phyloP scores from a whole-genome alignment of 352 stramenopile species.

The Salisapilia sapeloensis region DNA sequence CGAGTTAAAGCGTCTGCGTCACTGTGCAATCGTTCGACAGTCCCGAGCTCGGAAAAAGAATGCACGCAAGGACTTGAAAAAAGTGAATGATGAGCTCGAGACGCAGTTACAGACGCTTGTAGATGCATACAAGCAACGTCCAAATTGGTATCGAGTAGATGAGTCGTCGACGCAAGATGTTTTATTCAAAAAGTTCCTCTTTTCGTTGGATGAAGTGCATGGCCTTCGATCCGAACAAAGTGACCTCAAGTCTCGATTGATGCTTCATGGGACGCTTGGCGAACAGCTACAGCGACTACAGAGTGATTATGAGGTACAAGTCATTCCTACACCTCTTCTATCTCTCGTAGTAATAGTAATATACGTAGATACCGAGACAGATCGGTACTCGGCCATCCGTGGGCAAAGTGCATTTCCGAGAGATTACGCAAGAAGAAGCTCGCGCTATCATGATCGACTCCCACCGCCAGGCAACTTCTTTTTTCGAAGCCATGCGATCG shows the following conservation, averaged over 20 bases:
- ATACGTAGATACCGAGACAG: constrained; percentile 14
- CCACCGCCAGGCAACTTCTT: constrained; percentile 43
- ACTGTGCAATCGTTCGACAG: constrained; percentile 65
- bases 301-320: constrained; percentile 22
- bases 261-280: constrained; percentile 39
- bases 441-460: constrained; percentile 56
- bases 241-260: constrained; percentile 29
- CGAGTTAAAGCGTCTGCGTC: constrained; percentile 56
- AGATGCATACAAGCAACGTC: not conserved
- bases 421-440: constrained; percentile 21
- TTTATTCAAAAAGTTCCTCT: constrained; percentile 42
- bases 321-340: not conserved
- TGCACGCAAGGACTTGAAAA: constrained; percentile 30
- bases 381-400: constrained; percentile 16
- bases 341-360: not conserved
- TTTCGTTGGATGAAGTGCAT: constrained; percentile 60
- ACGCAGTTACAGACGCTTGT: constrained; percentile 15
- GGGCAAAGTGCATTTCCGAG: constrained; percentile 42
- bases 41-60: constrained; percentile 63
- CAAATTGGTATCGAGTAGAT: constrained; percentile 39
- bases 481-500: constrained; percentile 43
- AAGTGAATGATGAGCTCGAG: constrained; percentile 44
- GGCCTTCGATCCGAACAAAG: constrained; percentile 17
- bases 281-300: constrained; percentile 57
- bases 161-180: constrained; percentile 24